Conservation (phyloP, 2,329 filamentous ascomycete genomes). For the Colletotrichum cereale region DNA sequence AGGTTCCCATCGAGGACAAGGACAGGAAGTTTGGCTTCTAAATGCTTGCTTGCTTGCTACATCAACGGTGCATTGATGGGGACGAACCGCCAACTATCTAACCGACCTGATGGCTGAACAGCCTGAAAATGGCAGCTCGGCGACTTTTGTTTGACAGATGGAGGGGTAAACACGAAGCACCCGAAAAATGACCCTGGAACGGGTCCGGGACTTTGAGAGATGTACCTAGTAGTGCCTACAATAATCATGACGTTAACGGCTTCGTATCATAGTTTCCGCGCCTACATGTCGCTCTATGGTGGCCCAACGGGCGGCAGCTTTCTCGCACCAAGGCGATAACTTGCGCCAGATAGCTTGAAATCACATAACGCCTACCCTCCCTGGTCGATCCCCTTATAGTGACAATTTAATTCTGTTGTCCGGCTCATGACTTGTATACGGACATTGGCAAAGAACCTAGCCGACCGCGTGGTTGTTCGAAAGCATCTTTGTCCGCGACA, state of each 20-base stretch:
- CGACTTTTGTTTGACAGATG: background rate
- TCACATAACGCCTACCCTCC: background rate
- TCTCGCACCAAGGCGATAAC: background rate
- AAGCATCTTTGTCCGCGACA: background rate
- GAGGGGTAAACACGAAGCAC: background rate
- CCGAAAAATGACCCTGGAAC: slow-evolving; percentile 14
- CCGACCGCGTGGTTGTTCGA: background rate
- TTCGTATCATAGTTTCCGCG: background rate
- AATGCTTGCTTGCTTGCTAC: background rate
- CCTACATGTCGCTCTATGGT: background rate
- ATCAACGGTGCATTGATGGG: background rate
- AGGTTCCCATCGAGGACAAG: slow-evolving; percentile 77
- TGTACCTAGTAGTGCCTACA: slow-evolving; percentile 11
- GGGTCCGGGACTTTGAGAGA: slow-evolving; percentile 3
- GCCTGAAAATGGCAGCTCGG: slow-evolving; percentile 18
- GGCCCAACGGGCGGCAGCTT: background rate
- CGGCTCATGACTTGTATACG: background rate
- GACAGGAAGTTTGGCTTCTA: slow-evolving; percentile 38
- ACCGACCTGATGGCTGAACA: background rate
- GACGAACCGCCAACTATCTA: background rate
- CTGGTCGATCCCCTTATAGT: too few relatives aligned
- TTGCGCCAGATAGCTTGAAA: background rate
- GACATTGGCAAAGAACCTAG: too few relatives aligned
- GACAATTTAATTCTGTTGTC: background rate
- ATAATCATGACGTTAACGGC: slow-evolving; percentile 21